Conservation (phyloP, 2,329 filamentous ascomycete species). For the Akanthomyces uredinophilus region DNA sequence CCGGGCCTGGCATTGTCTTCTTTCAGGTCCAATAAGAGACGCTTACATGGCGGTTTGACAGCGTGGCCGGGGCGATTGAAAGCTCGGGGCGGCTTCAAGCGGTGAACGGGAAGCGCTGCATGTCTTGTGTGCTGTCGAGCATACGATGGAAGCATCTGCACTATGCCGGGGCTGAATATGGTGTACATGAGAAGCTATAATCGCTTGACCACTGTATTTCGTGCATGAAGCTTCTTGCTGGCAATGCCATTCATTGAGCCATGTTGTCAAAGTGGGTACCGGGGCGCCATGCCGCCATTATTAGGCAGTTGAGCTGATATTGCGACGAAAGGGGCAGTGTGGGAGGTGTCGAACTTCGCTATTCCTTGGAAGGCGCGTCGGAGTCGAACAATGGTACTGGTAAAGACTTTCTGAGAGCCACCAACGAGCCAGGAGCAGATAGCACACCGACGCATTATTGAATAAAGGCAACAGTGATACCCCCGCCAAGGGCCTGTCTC, state of each 20-base stretch:
- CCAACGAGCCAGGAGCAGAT: not conserved
- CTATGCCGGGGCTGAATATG: not conserved
- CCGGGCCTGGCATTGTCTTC: not conserved
- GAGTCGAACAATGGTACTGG: not conserved
- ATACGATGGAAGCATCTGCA: not conserved
- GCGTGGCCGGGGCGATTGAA: not conserved
- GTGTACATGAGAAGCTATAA: not conserved
- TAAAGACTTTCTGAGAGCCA: not conserved
- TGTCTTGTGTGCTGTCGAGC: constrained; percentile 13
- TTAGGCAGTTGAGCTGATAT: not conserved
- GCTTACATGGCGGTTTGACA: not conserved
- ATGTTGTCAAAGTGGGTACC: not conserved
- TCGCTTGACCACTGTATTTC: not conserved
- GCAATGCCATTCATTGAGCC: not conserved
- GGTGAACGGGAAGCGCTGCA: constrained; percentile 4
- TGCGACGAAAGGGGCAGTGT: not conserved
- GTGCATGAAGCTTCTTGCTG: not conserved
- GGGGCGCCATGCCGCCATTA: not conserved
- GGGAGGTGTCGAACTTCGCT: not conserved
- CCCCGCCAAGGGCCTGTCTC: not conserved
- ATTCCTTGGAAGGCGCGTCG: not conserved
- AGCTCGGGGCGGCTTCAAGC: not conserved
- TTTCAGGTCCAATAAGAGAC: not conserved
- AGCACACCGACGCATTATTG: not conserved
- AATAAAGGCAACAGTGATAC: not conserved